phyloP scores from a whole-genome alignment of 768 basidiomycete species.

The Kwoniella dendrophila region DNA sequence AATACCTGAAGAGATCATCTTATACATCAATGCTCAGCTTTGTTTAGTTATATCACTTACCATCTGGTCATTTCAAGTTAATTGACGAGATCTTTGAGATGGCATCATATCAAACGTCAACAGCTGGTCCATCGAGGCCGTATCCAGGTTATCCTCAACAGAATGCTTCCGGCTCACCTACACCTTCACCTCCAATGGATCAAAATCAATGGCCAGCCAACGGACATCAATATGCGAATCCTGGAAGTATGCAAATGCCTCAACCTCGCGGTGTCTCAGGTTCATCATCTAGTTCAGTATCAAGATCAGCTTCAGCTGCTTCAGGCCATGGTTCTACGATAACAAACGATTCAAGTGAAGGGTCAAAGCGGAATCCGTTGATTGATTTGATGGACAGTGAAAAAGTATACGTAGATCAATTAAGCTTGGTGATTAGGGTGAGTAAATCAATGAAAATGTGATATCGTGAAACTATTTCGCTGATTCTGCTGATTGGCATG shows the following conservation, averaged over 20 bases:
- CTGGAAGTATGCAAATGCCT: slow-evolving; percentile 22
- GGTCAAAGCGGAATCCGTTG: slow-evolving; percentile 68
- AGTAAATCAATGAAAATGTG: slow-evolving; percentile 50
- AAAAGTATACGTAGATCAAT: slow-evolving; percentile 83
- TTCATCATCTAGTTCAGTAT: slow-evolving; percentile 1
- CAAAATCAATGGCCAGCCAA: slow-evolving; percentile 17
- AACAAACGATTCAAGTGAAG: slow-evolving; percentile 16
- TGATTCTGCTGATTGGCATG: background rate
- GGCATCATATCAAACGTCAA: slow-evolving; percentile 23
- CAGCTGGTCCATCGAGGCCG: slow-evolving; percentile 27
- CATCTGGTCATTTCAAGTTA: too few relatives aligned
- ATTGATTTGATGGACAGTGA: slow-evolving; percentile 93
- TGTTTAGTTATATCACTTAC: too few relatives aligned
- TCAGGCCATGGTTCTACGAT: background rate
- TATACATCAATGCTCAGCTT: too few relatives aligned
- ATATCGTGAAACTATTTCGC: background rate
- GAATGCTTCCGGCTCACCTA: slow-evolving; percentile 11
- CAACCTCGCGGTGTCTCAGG: slow-evolving; percentile 14
- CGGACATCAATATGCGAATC: slow-evolving; percentile 1
- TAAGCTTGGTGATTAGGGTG: slow-evolving; percentile 88
- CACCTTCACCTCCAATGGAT: slow-evolving; percentile 16
- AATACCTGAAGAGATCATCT: too few relatives aligned
- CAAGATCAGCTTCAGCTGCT: slow-evolving; percentile 13
- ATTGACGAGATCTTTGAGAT: too few relatives aligned
- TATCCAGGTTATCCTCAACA: slow-evolving; percentile 8